These are phyloP conservation scores for Starmera amethionina DNA, from an alignment of 805 yeast species.

Conservation along the genomic window DNA sequence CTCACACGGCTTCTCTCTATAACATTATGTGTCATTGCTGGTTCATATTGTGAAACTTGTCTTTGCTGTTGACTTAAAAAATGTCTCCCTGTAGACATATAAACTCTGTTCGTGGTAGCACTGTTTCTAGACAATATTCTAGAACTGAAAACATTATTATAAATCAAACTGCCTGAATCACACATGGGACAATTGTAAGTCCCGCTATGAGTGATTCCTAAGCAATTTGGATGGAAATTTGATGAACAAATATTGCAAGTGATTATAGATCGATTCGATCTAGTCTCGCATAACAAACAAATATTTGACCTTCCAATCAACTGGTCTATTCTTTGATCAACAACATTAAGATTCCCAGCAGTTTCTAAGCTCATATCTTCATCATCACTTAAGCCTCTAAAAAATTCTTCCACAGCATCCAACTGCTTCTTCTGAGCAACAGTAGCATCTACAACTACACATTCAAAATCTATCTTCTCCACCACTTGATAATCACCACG, in stretches of 20 bases:
- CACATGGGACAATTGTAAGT: constrained; percentile 46
- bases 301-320: constrained; percentile 13
- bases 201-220: constrained; percentile 20
- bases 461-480: constrained; percentile 18
- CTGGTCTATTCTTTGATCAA: constrained; percentile 10
- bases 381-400: constrained; percentile 5
- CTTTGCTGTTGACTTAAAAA: no score
- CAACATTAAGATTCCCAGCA: constrained; percentile 4
- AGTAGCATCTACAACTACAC: constrained; percentile 5
- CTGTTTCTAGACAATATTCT: constrained; percentile 16
- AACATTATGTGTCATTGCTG: not conserved
- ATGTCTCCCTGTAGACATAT: constrained; percentile 6
- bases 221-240: constrained; percentile 30
- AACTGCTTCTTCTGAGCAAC: constrained; percentile 8
- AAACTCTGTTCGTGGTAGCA: constrained; percentile 18
- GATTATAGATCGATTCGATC: constrained; percentile 7
- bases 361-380: constrained; percentile 3
- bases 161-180: constrained; percentile 28
- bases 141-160: constrained; percentile 11
- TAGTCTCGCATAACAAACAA: constrained; percentile 16
- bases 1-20: not conserved
- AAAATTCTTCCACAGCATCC: constrained; percentile 7
- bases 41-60: not conserved
- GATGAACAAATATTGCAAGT: constrained; percentile 27
- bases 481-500: constrained; percentile 34